Evolutionary conservation across 805 yeast genomes (phyloP).

Genomic region (Millerago galiae): DNA sequence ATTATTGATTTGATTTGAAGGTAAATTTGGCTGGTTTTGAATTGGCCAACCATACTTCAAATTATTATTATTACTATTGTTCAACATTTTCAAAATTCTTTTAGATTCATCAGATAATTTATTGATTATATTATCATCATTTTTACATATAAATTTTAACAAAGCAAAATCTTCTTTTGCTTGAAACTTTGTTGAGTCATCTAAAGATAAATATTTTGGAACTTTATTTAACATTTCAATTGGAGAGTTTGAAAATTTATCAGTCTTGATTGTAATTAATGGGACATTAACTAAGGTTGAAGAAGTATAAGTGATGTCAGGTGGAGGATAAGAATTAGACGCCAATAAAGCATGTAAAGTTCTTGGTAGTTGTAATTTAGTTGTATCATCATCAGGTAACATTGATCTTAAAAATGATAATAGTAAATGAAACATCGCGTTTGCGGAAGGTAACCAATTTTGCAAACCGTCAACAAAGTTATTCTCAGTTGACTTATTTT

Average conservation of each 20-base stretch:
- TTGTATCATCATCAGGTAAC: constrained; percentile 58
- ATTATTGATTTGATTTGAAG: constrained; percentile 13
- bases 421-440: constrained; percentile 78
- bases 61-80: constrained; percentile 28
- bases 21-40: constrained; percentile 20
- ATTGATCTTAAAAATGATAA: constrained; percentile 73
- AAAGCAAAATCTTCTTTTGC: constrained; percentile 76
- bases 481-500: constrained; percentile 30
- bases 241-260: constrained; percentile 36
- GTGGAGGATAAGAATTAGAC: constrained; percentile 73
- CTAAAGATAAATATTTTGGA: constrained; percentile 56
- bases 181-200: constrained; percentile 60
- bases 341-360: constrained; percentile 59
- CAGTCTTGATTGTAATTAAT: constrained; percentile 46
- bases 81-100: constrained; percentile 40
- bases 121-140: constrained; percentile 46
- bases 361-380: constrained; percentile 53
- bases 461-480: constrained; percentile 64
- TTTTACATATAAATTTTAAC: constrained; percentile 63
- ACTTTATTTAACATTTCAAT: constrained; percentile 55
- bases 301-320: constrained; percentile 29
- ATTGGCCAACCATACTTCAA: constrained; percentile 37
- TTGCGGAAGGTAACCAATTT: constrained; percentile 75
- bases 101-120: constrained; percentile 71
- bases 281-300: constrained; percentile 49